Percentiles rank a stretch among this genome's conserved stretches.
These are phyloP conservation scores for Leptographium radiaticola DNA, from an alignment of 2,329 filamentous ascomycete species.

Conservation along the genomic window DNA sequence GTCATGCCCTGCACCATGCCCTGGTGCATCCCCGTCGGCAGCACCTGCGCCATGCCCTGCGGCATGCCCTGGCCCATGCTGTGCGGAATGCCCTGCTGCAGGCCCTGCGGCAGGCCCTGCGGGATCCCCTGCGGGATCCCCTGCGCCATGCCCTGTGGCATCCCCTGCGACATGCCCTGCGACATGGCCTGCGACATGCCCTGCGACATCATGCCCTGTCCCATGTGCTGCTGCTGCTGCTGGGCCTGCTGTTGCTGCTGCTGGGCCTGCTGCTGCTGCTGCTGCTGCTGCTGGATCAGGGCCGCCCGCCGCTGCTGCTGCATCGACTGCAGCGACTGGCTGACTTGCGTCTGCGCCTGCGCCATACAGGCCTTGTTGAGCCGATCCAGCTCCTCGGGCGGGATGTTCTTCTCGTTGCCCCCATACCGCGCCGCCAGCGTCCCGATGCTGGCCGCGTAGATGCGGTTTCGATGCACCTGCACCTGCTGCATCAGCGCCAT, in stretches of 20 bases:
- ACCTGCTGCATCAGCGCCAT: constrained; percentile 9
- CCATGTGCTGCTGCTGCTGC: constrained; percentile 19
- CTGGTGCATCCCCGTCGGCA: constrained; percentile 2
- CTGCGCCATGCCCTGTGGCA: constrained; percentile 8
- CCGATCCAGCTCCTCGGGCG: constrained; percentile 28
- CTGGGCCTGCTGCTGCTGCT: constrained; percentile 11
- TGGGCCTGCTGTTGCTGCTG: constrained; percentile 24
- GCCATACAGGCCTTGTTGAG: constrained; percentile 29
- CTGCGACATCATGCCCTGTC: constrained; percentile 16
- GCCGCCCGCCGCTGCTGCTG: constrained; percentile 10
- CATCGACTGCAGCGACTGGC: constrained; percentile 6
- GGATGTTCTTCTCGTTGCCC: constrained; percentile 28
- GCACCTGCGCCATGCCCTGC: constrained; percentile 1
- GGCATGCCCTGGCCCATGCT: constrained; percentile 6
- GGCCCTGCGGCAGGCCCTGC: constrained; percentile 4
- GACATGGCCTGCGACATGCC: constrained; percentile 1
- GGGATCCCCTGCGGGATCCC: constrained; percentile 8
- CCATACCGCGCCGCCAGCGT: constrained; percentile 24
- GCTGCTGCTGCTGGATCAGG: constrained; percentile 9
- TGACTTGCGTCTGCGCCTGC: constrained; percentile 6
- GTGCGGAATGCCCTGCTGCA: constrained; percentile 5
- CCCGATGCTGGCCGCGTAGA: constrained; percentile 27
- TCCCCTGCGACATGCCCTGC: constrained; percentile 4
- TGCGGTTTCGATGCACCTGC: neutral
- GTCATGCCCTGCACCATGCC: constrained; percentile 26